These are phyloP conservation scores for Dryas octopetala DNA, from an alignment of 306 rosid genomes.

Conservation along the genomic window DNA sequence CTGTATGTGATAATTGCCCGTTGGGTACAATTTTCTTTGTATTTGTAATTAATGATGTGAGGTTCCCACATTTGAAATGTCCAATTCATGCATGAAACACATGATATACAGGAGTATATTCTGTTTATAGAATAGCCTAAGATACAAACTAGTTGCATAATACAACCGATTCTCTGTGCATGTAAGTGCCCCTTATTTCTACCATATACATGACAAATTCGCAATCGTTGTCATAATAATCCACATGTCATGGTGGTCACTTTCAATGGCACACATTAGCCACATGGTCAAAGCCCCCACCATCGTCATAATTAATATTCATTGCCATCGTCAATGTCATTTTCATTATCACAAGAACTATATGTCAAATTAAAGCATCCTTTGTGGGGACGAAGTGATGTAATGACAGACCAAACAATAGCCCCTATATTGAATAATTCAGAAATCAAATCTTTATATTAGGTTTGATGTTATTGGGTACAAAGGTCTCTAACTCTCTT, in stretches of 20 bases:
- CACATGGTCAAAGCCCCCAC: constrained; percentile 18
- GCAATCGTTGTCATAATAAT: constrained; percentile 9
- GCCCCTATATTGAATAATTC: not conserved
- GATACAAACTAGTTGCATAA: not conserved
- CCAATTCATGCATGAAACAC: constrained; percentile 3
- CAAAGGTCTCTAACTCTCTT: too few species aligned
- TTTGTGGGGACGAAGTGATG: not conserved
- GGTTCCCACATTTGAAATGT: not conserved
- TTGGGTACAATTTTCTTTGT: not conserved
- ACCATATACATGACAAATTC: constrained; percentile 29
- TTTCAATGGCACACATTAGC: constrained; percentile 31
- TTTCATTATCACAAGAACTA: constrained; percentile 34
- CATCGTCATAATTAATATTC: not conserved
- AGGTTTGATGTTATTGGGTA: not conserved
- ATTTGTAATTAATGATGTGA: not conserved
- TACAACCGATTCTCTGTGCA: not conserved
- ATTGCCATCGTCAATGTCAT: constrained; percentile 30
- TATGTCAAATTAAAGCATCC: not conserved
- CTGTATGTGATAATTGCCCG: too few species aligned
- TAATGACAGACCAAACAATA: not conserved
- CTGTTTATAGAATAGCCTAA: not conserved
- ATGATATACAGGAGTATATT: not conserved
- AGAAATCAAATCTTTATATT: not conserved
- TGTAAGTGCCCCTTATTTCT: constrained; percentile 5
- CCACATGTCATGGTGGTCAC: constrained; percentile 31